Evolutionary conservation across 192 early-diverging fungal species (phyloP), one percentile per base, ranked within the genome.

Genomic region (Rhizoclosmatium sp.): DNA sequence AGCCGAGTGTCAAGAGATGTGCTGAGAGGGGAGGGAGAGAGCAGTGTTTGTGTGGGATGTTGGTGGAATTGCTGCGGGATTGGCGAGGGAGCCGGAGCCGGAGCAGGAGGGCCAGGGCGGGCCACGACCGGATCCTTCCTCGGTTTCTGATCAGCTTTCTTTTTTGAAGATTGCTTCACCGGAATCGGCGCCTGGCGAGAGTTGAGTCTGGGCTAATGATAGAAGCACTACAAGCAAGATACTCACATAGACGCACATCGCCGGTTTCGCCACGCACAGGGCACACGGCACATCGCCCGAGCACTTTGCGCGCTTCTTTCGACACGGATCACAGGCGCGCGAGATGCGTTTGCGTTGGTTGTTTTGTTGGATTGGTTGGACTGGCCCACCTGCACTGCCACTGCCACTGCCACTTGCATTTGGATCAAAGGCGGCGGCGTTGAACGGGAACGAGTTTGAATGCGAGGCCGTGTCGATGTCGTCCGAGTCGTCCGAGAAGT

Each of bases 281-380:
- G 70, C 61, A 59, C 78, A 79, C 62, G 78, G 78, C 40, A 19
- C 19, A 14, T 74, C 69, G 4, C 78, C 78, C 23, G 69, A 60
- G 60, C 78, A 79, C 78, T 79, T 79, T 12, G 70, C 64, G 40
- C 70, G 31, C 48, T 73, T 71, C 21, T 39, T 14, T 9, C 78
- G 68, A 60, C 78, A 79, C 49, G 78, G 78, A 61, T 79, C 78
- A 60, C 78, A 79, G 2, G 78, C 78, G 7, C 69, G 68, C 1
- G 45, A 16, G 40, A 64, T 64, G 56, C 78, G 78, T 44, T 65
- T 68, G 49, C 70, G 47, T 16, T 58, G 12, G 56, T n/a, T 58
- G 12, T 58, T n/a, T 58, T 58, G 56, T 58, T 31, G 31, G 31
- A 31, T 31, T 31, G 31, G 31, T 31, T 31, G 31, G 31, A 31